Evolutionary conservation across 805 yeast species (phyloP).

Genomic region (Starmerella apicola): DNA sequence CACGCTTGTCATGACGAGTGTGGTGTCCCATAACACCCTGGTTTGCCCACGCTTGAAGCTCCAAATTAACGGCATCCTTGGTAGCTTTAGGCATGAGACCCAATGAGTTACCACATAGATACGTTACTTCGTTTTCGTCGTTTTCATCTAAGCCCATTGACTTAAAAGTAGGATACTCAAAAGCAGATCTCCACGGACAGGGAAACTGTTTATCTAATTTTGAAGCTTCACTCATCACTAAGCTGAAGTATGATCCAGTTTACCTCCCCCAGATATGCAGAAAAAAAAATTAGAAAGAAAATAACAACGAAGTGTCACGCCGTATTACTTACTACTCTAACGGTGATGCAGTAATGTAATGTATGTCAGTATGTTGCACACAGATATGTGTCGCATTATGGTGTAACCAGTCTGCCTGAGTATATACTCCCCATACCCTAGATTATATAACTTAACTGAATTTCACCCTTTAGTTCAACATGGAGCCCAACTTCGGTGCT

Average conservation of each 20-base stretch:
- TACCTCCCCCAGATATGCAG: neutral
- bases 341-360: no score
- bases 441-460: no score
- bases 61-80: slow-evolving; percentile 43
- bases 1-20: slow-evolving; percentile 28
- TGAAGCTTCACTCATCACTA: slow-evolving; percentile 1
- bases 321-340: no score
- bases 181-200: slow-evolving; percentile 30
- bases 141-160: slow-evolving; percentile 39
- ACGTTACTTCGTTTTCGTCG: slow-evolving; percentile 31
- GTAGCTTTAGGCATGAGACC: slow-evolving; percentile 75
- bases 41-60: slow-evolving; percentile 68
- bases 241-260: neutral
- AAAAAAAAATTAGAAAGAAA: no score
- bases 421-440: no score
- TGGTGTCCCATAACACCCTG: slow-evolving; percentile 83
- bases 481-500: no score
- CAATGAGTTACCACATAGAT: slow-evolving; percentile 86
- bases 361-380: no score
- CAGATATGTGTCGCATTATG: neutral
- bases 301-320: no score
- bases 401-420: no score
- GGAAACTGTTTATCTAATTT: neutral
- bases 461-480: no score
- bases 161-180: slow-evolving; percentile 53